Conservation (phyloP, 768 basidiomycete species). For the Phaffia australis region DNA sequence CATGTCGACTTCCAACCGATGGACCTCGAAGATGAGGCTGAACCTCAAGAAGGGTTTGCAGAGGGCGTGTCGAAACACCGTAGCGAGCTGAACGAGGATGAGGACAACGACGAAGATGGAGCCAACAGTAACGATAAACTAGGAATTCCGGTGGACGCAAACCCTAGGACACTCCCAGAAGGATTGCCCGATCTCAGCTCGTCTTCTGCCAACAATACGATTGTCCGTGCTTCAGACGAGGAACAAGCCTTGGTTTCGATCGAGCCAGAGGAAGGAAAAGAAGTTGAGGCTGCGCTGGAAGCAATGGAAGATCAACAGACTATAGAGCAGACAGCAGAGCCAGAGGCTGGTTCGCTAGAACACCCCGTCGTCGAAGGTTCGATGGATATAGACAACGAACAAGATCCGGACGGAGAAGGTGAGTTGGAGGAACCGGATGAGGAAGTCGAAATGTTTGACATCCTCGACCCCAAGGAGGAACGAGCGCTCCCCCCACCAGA, state of each 20-base stretch:
- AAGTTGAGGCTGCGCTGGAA: conserved; percentile 31
- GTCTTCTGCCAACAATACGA: conserved; percentile 15
- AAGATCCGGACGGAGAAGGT: conserved; percentile 27
- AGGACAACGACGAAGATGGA: conserved; percentile 39
- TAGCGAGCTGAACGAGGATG: background rate
- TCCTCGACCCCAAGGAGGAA: background rate
- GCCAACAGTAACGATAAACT: conserved; percentile 6
- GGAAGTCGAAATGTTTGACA: conserved; percentile 13
- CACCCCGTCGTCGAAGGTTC: background rate
- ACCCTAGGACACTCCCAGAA: background rate
- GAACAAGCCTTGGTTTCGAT: background rate
- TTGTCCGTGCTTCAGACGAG: background rate
- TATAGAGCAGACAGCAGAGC: conserved; percentile 3
- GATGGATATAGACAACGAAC: conserved; percentile 7
- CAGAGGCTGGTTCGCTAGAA: conserved; percentile 9
- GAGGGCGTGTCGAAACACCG: conserved; percentile 21
- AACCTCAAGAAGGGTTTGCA: conserved; percentile 41
- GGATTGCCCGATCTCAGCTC: background rate
- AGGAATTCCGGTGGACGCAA: background rate
- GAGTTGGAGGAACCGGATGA: conserved; percentile 17
- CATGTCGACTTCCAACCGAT: background rate
- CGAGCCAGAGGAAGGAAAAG: conserved; percentile 27
- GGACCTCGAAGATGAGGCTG: conserved; percentile 23
- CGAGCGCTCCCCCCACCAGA: conserved; percentile 33
- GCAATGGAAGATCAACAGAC: conserved; percentile 2